These are phyloP conservation scores for Pelargonium fulgidum DNA, from an alignment of 441 rosid genomes.

Conservation along the genomic window DNA sequence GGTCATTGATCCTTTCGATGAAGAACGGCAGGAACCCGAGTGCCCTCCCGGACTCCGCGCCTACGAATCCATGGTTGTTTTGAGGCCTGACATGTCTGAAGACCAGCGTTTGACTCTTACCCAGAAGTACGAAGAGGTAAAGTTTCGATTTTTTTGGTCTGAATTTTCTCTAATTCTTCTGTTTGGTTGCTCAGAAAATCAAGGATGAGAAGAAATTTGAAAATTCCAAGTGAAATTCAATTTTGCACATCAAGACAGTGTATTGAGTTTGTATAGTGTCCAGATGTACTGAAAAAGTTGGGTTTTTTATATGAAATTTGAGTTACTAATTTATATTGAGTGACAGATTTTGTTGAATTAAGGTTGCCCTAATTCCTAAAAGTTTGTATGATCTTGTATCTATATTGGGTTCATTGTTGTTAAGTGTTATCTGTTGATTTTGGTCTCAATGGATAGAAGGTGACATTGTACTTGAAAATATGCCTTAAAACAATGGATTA, in stretches of 20 bases:
- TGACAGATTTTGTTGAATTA: not conserved
- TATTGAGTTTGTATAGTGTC: no score
- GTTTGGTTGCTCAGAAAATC: slow-evolving; percentile 12
- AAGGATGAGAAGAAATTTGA: not conserved
- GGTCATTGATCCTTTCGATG: not conserved
- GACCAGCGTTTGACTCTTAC: slow-evolving; percentile 9
- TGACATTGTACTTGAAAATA: no score
- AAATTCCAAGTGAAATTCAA: not conserved
- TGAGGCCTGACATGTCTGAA: slow-evolving; percentile 21
- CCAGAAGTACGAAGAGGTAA: slow-evolving; percentile 25
- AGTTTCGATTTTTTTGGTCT: not conserved
- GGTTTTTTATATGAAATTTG: no score
- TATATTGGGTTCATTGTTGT: not conserved
- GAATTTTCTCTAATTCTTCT: not conserved
- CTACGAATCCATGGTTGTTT: slow-evolving; percentile 20
- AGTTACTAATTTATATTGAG: no score
- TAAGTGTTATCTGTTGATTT: no score
- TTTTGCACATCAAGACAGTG: no score
- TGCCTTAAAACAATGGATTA: not conserved
- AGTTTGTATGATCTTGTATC: not conserved
- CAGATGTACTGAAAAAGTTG: no score
- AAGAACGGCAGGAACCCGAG: slow-evolving; percentile 9
- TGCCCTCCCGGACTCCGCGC: slow-evolving; percentile 23
- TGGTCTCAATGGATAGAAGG: no score
- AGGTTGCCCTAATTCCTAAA: not conserved